phyloP scores from a whole-genome alignment of 2,329 filamentous ascomycete genomes.

The Sordariomycetes sp. region DNA sequence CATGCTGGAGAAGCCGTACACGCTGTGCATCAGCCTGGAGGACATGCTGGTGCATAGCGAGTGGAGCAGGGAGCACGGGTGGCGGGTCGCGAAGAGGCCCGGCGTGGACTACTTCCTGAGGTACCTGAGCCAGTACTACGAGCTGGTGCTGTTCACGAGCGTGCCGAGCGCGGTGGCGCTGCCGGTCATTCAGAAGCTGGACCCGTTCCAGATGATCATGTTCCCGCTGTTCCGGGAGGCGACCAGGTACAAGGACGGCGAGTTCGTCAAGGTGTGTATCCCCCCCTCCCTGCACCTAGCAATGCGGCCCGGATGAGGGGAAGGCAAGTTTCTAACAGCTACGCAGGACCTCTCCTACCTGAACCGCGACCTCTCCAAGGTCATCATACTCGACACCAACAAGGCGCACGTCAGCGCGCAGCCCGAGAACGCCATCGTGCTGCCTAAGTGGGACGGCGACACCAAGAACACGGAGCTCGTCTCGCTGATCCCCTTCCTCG shows the following conservation, averaged over 20 bases:
- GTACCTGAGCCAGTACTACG: slow-evolving; percentile 96
- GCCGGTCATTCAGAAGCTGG: slow-evolving; percentile 82
- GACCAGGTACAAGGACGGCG: slow-evolving; percentile 92
- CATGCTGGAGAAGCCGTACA: slow-evolving; percentile 76
- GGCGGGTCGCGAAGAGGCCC: slow-evolving; percentile 88
- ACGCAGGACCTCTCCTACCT: slow-evolving; percentile 86
- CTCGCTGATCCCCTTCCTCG: slow-evolving; percentile 86
- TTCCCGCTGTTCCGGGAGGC: slow-evolving; percentile 94
- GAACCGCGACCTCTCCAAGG: slow-evolving; percentile 90
- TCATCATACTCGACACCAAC: slow-evolving; percentile 88
- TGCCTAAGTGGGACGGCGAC: slow-evolving; percentile 84
- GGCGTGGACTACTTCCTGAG: slow-evolving; percentile 95
- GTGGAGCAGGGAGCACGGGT: slow-evolving; percentile 89
- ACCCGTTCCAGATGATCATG: slow-evolving; percentile 89
- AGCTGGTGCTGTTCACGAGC: slow-evolving; percentile 90
- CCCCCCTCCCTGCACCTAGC: neutral
- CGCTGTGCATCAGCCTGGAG: slow-evolving; percentile 83
- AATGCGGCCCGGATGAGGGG: neutral
- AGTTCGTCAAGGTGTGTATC: slow-evolving; percentile 79
- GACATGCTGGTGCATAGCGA: slow-evolving; percentile 91
- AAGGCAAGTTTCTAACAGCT: neutral
- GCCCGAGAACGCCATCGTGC: slow-evolving; percentile 90
- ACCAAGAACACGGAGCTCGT: slow-evolving; percentile 78
- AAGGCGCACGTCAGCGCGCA: slow-evolving; percentile 73
- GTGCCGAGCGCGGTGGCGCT: slow-evolving; percentile 78